Conservation (phyloP, 352 stramenopile species). For the Phytophthora ohioensis region DNA sequence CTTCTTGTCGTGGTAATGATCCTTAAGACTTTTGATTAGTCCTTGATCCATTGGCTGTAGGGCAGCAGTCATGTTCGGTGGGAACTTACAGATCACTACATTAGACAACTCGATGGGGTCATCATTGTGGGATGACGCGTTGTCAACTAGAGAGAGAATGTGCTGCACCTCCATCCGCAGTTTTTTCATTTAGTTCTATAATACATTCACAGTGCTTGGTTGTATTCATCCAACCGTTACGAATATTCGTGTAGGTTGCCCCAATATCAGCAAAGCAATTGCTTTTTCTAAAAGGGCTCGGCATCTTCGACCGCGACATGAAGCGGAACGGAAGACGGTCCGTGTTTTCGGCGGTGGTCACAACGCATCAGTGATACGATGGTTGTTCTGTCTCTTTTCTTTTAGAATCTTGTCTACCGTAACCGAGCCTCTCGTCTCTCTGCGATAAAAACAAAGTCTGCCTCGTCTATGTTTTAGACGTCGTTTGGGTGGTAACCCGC, state of each 20-base stretch:
- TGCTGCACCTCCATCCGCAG: no score
- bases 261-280: conserved; percentile 13
- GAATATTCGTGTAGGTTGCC: conserved; percentile 22
- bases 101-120: no score
- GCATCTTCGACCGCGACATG: conserved; percentile 12
- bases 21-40: conserved; percentile 33
- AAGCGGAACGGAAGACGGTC: conserved; percentile 17
- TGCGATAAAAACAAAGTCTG: conserved; percentile 13
- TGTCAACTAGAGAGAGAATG: no score
- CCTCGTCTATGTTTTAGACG: conserved; percentile 25
- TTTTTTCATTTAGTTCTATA: no score
- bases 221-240: conserved; percentile 29
- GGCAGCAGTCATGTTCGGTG: background rate
- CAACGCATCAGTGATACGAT: background rate
- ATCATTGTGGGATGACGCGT: no score
- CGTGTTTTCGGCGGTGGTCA: conserved; percentile 16
- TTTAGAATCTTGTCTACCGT: no score
- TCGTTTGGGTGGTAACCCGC: background rate
- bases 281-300: conserved; percentile 14
- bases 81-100: background rate
- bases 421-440: conserved; percentile 7
- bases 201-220: no score
- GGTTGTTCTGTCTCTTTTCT: background rate
- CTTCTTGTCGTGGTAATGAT: conserved; percentile 15
- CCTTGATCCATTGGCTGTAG: conserved; percentile 37